Percentiles rank a stretch among this genome's conserved stretches.
These are phyloP conservation scores for Daldinia concentrica DNA, from an alignment of 495 filamentous ascomycete genomes.

Conservation along the genomic window DNA sequence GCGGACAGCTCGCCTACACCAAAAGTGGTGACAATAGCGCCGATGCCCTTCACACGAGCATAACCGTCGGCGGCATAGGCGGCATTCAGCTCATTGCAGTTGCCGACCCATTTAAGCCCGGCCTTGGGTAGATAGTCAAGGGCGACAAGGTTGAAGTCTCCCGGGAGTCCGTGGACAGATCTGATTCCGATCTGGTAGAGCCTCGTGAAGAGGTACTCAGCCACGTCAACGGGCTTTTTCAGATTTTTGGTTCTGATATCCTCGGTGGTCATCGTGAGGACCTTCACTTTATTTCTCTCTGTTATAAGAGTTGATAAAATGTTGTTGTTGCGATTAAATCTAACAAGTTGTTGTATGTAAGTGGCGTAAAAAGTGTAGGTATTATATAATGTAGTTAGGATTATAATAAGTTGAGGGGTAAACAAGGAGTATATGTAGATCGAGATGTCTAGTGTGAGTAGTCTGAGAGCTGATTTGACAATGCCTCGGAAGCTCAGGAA, in stretches of 20 bases:
- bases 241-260: conserved; percentile 52
- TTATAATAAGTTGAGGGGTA: conserved; percentile 6
- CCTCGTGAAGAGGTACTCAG: conserved; percentile 74
- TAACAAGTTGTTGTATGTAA: not conserved
- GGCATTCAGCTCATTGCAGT: conserved; percentile 84
- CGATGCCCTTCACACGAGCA: conserved; percentile 75
- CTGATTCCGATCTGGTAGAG: conserved; percentile 74
- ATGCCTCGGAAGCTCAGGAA: not conserved
- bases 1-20: conserved; percentile 83
- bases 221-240: conserved; percentile 58
- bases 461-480: not conserved
- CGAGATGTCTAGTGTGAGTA: not conserved
- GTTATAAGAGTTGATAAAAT: not conserved
- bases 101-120: conserved; percentile 79
- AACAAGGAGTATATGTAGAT: not conserved
- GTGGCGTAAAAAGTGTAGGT: not conserved
- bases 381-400: not conserved
- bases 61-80: conserved; percentile 86
- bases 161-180: conserved; percentile 75
- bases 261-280: conserved; percentile 35
- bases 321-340: not conserved
- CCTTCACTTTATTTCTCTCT: not conserved
- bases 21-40: conserved; percentile 80
- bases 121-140: conserved; percentile 72
- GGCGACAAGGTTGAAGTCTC: conserved; percentile 77